Evolutionary conservation across 805 yeast genomes (phyloP), one percentile per base, ranked within the genome.

Genomic region (Metschnikowia sp.): DNA sequence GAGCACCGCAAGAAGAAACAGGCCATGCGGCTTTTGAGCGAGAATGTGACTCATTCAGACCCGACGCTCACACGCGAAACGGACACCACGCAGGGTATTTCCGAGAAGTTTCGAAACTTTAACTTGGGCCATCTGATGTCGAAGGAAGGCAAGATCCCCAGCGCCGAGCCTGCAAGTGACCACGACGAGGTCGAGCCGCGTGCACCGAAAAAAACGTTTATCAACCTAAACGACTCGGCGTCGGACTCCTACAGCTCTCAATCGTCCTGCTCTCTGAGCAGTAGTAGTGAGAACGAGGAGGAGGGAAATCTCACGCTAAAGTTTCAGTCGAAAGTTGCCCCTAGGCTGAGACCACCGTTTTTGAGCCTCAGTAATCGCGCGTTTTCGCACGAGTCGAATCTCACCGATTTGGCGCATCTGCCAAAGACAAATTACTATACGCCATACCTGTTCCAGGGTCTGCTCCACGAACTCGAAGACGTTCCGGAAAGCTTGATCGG

Each of bases 231-330:
- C 12, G 40, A 35, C 15, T 53, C 58, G 11, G 54, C 61, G 2
- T 50, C 57, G 12, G 42, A 48, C 6, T 47, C 51, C 19, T 45
- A 37, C 34, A 47, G 47, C 42, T 53, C 56, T 4, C 51, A 47
- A 18, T 50, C 47, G 12, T 55, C 58, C 35, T 52, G 53, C 36
- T 31, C 57, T 10, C 49, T 45, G 29, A 44, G 45, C 11, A 44
- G 50, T n/a, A 59, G 49, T 37, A 60, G 65, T 39, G 75, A 66
- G 7, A 66, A 66, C 31, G 77, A 71, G 15, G 78, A 70, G 40
- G 69, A 54, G 13, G 77, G 70, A 1, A 72, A 75, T 50, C 59
- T 76, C 47, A 75, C 78, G 0, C 61, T 76, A 35, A 75, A 74
- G 28, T 73, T 76, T 51, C 57, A 72, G 2, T 71, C 77, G 3